Evolutionary conservation across 805 yeast species (phyloP).

Genomic region (Helenozyma baotianmanensis): DNA sequence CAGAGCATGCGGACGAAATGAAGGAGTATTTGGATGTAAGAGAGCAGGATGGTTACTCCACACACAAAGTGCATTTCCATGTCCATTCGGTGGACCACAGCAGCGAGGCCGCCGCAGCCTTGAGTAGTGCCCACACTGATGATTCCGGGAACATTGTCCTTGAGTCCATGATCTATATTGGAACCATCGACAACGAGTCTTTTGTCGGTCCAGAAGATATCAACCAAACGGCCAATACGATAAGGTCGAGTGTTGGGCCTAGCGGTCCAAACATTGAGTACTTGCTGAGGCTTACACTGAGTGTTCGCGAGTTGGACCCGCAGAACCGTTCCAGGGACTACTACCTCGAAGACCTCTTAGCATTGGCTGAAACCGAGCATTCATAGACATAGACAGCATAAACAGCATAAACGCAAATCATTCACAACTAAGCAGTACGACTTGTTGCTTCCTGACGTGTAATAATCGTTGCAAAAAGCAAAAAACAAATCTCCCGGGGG

Average conservation of each 20-base stretch:
- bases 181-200: conserved; percentile 74
- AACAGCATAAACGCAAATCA: too few relatives aligned
- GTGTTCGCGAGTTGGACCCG: conserved; percentile 31
- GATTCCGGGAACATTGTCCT: conserved; percentile 37
- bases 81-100: conserved; percentile 24
- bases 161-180: conserved; percentile 70
- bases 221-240: conserved; percentile 54
- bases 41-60: conserved; percentile 85
- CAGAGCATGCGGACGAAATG: conserved; percentile 58
- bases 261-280: conserved; percentile 81
- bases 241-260: conserved; percentile 61
- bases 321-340: conserved; percentile 20
- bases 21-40: conserved; percentile 69
- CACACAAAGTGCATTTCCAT: conserved; percentile 62
- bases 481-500: conserved; percentile 36
- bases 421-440: too few relatives aligned
- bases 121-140: neutral
- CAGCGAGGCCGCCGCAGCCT: neutral
- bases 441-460: too few relatives aligned
- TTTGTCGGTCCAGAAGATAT: conserved; percentile 79
- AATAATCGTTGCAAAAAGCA: neutral
- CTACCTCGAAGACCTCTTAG: conserved; percentile 31
- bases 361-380: neutral
- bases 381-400: too few relatives aligned
- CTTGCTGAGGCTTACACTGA: conserved; percentile 47